Evolutionary conservation across 495 filamentous ascomycete species (phyloP).

Genomic region (Podospora pseudopauciseta): DNA sequence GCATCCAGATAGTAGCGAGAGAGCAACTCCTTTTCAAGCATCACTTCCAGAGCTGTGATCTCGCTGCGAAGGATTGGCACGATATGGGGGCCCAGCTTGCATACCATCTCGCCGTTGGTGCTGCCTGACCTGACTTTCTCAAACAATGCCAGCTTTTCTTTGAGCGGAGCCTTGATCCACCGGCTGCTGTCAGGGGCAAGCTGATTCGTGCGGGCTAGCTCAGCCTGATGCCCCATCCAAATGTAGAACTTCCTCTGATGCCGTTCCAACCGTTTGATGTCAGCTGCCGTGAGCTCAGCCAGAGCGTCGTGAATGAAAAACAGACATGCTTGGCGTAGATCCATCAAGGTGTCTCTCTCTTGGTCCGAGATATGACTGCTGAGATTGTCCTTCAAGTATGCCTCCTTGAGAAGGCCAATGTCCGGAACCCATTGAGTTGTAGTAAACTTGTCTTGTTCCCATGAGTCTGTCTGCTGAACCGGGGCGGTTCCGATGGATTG

Average conservation of each 20-base stretch:
- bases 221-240: slow-evolving; percentile 32
- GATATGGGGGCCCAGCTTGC: slow-evolving; percentile 26
- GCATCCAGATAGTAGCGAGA: slow-evolving; percentile 29
- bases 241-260: slow-evolving; percentile 33
- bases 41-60: slow-evolving; percentile 28
- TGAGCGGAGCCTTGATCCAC: slow-evolving; percentile 14
- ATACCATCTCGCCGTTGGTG: slow-evolving; percentile 33
- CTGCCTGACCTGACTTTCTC: slow-evolving; percentile 21
- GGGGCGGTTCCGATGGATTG: slow-evolving; percentile 28
- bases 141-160: slow-evolving; percentile 15
- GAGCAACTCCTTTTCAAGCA: slow-evolving; percentile 31
- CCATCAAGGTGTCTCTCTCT: slow-evolving; percentile 25
- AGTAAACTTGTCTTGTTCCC: slow-evolving; percentile 26
- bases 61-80: slow-evolving; percentile 22
- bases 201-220: slow-evolving; percentile 24
- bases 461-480: slow-evolving; percentile 1
- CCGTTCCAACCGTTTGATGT: slow-evolving; percentile 22
- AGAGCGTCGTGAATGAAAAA: slow-evolving; percentile 30
- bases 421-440: slow-evolving; percentile 28
- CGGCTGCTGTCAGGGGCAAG: slow-evolving; percentile 24
- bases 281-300: slow-evolving; percentile 15
- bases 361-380: slow-evolving; percentile 21
- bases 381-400: slow-evolving; percentile 22
- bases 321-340: slow-evolving; percentile 30
- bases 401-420: slow-evolving; percentile 22